Percentiles rank a stretch among this genome's conserved stretches.
Conservation (phyloP, 371 early-diverging fungal genomes). For the Choanephora cucurbitarum region DNA sequence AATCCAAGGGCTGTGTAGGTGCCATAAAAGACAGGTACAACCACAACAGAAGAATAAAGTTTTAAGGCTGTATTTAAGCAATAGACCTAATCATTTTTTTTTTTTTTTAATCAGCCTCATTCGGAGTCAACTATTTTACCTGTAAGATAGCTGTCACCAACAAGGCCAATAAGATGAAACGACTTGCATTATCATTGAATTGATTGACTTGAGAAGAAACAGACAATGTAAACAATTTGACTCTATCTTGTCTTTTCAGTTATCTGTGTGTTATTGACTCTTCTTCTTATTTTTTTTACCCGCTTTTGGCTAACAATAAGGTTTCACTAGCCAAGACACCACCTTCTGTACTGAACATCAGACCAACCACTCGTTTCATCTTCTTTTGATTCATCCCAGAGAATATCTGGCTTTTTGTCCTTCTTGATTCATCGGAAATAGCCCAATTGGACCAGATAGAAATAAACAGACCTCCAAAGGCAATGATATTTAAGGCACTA, state of each 20-base stretch:
- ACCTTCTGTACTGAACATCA: conserved; percentile 65
- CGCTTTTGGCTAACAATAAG: conserved; percentile 65
- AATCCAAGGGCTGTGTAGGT: conserved; percentile 68
- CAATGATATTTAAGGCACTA: conserved; percentile 58
- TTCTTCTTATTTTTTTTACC: conserved; percentile 34
- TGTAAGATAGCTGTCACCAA: conserved; percentile 64
- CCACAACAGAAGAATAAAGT: conserved; percentile 65
- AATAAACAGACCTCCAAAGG: conserved; percentile 52
- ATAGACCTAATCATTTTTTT: too few species aligned
- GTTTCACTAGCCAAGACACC: conserved; percentile 70
- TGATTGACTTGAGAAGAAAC: conserved; percentile 58
- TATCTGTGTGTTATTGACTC: too few species aligned
- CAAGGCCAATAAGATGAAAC: conserved; percentile 58
- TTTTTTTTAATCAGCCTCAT: too few species aligned
- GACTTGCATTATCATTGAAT: conserved; percentile 62
- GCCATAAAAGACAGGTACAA: conserved; percentile 73
- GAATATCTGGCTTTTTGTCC: conserved; percentile 37
- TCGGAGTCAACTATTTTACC: too few species aligned
- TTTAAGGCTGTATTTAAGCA: conserved; percentile 71
- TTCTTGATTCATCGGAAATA: conserved; percentile 41
- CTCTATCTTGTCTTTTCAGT: too few species aligned
- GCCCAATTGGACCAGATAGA: conserved; percentile 65
- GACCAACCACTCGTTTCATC: conserved; percentile 57
- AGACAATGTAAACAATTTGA: conserved; percentile 61
- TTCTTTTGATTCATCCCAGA: conserved; percentile 41